phyloP scores from a whole-genome alignment of 1,284 basidiomycete species.

The Meripilus lineatus region DNA sequence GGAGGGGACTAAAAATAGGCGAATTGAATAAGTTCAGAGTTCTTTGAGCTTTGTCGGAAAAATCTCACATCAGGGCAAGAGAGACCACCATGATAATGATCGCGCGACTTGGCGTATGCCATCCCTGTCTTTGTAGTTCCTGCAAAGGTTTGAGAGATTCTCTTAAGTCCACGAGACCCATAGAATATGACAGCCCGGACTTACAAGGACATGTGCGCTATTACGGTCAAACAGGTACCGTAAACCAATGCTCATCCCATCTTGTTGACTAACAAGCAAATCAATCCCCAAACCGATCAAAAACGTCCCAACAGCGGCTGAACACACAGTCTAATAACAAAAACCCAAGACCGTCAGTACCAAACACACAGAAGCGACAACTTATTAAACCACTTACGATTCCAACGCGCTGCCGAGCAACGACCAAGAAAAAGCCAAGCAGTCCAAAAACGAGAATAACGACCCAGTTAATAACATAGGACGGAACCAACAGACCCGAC shows the following conservation, averaged over 20 bases:
- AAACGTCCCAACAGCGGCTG: conserved; percentile 57
- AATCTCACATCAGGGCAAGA: conserved; percentile 18
- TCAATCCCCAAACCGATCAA: conserved; percentile 50
- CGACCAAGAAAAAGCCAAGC: conserved; percentile 35
- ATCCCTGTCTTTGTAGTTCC: conserved; percentile 16
- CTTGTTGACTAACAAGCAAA: conserved; percentile 49
- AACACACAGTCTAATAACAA: conserved; percentile 34
- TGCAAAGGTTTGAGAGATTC: conserved; percentile 1
- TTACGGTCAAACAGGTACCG: conserved; percentile 62
- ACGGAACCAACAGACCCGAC: conserved; percentile 41
- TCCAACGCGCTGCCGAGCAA: conserved; percentile 42
- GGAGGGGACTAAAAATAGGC: conserved; percentile 18
- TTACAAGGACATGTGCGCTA: conserved; percentile 46
- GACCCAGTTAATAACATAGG: conserved; percentile 46
- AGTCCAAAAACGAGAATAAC: conserved; percentile 40
- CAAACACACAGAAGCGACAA: not conserved
- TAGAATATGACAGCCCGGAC: conserved; percentile 18
- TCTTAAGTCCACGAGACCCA: too few relatives aligned
- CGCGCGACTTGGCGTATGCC: conserved; percentile 16
- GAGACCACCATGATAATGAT: conserved; percentile 21
- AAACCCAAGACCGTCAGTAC: conserved; percentile 10
- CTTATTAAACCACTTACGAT: conserved; percentile 38
- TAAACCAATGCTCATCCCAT: conserved; percentile 57
- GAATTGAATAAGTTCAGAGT: not conserved
- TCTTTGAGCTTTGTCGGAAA: not conserved